Percentiles rank a stretch among this genome's conserved stretches.
These are phyloP conservation scores for Ogataea haglerorum DNA, from an alignment of 805 yeast genomes.

Conservation along the genomic window DNA sequence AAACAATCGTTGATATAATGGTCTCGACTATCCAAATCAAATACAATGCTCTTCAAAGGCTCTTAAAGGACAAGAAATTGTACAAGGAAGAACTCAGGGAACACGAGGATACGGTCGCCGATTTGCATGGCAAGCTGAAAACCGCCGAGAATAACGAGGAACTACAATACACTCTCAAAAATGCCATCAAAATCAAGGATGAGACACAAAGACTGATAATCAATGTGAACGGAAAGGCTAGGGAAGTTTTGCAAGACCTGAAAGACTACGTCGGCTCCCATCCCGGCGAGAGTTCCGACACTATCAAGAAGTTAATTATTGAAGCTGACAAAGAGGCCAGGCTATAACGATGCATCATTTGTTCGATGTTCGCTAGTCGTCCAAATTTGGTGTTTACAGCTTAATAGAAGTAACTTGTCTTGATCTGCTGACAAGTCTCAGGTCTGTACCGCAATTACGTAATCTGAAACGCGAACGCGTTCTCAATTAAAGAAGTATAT, in stretches of 20 bases:
- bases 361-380: background rate
- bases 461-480: background rate
- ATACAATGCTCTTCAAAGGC: conserved; percentile 62
- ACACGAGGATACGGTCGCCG: conserved; percentile 15
- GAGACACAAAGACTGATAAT: conserved; percentile 32
- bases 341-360: background rate
- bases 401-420: background rate
- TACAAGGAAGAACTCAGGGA: conserved; percentile 55
- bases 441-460: background rate
- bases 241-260: conserved; percentile 21
- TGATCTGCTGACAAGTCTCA: background rate
- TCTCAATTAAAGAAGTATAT: background rate
- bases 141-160: conserved; percentile 24
- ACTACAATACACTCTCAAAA: conserved; percentile 24
- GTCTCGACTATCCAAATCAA: conserved; percentile 69
- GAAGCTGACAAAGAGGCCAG: conserved; percentile 22
- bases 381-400: no score
- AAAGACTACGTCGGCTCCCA: conserved; percentile 22
- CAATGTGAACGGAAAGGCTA: conserved; percentile 22
- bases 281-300: conserved; percentile 20
- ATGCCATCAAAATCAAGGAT: conserved; percentile 24
- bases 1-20: conserved; percentile 35
- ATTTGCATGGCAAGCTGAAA: conserved; percentile 10
- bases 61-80: conserved; percentile 62
- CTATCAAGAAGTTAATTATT: conserved; percentile 19